Base-by-base conservation (phyloP, 768 basidiomycete species). In the Strobilomyces confusus region DNA sequence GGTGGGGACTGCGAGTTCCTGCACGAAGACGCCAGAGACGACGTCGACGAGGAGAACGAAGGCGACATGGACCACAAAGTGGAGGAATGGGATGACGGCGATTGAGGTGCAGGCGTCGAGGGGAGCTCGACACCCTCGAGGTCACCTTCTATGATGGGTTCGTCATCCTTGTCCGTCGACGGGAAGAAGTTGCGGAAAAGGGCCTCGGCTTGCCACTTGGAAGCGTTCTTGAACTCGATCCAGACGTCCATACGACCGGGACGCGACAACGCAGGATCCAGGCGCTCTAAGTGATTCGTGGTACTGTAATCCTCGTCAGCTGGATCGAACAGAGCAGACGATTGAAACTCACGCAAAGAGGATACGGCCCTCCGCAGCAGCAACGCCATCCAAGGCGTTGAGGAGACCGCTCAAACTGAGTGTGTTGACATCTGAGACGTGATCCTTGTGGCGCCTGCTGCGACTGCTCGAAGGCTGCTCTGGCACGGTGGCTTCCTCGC, bases 141-240 rank as follows among this genome's bases (percentile, higher is more conserved):
- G 32, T 80, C 78, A 2, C 73, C 71, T 33, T 73, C 72, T 48
- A 65, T 48, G 4, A 65, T 48, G 4, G 66, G 60, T 20, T 72
- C 71, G 2, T 65, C 58, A 46, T 80, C 78, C 44, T 73, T 75
- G 47, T 88, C 87, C 11, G 80, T 75, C 15, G 81, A 87, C 0
- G 91, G 91, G 84, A 92, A 93, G 73, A 93, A 93, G 71, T 92
- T 92, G 56, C 86, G 81, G 82, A 92, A 93, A 38, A 93, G 77
- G 20, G 82, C 83, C 69, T 92, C 88, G 1, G 89, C 89, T 65
- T 94, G 91, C 81, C 84, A 86, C 59, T 84, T 85, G 55, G 83
- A 86, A 32, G 92, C 87, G 56, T 89, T 85, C 75, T 85, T 88
- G 76, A 95, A 95, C 68, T 92, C 89, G 43, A 95, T 80, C 84